Evolutionary conservation across 768 basidiomycete species (phyloP).

Genomic region (Butyriboletus loyo): DNA sequence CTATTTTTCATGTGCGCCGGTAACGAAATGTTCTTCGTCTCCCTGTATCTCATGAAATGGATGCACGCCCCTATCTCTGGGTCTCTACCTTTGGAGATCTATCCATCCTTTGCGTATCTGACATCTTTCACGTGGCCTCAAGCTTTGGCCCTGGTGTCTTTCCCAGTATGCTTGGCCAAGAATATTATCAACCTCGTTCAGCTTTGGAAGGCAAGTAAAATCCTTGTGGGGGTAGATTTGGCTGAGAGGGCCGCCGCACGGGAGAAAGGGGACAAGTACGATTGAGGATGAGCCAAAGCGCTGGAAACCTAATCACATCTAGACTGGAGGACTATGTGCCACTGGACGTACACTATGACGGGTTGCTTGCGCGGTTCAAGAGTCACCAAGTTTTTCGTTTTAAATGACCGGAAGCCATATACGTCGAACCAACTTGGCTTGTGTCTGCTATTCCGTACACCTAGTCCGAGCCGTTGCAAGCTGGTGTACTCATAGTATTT

Average conservation of each 20-base stretch:
- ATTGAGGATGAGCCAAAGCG: not conserved
- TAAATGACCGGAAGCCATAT: not conserved
- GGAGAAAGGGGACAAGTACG: conserved; percentile 25
- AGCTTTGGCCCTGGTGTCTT: conserved; percentile 57
- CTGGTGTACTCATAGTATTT: conserved; percentile 13
- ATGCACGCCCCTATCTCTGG: conserved; percentile 61
- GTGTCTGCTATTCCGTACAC: conserved; percentile 5
- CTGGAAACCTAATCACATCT: conserved; percentile 10
- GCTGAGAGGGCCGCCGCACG: conserved; percentile 75
- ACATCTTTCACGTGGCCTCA: conserved; percentile 70
- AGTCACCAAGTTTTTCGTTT: conserved; percentile 7
- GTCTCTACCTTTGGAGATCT: conserved; percentile 12
- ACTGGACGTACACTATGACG: conserved; percentile 4
- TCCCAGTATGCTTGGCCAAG: conserved; percentile 73
- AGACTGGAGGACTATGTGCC: conserved; percentile 9
- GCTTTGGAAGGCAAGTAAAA: conserved; percentile 96
- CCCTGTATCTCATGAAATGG: conserved; percentile 92
- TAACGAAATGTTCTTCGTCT: conserved; percentile 95
- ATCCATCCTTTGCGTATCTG: conserved; percentile 18
- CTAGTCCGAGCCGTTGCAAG: conserved; percentile 6
- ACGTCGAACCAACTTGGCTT: too few species aligned
- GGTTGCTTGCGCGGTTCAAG: conserved; percentile 9
- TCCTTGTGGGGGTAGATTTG: conserved; percentile 89
- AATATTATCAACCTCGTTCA: conserved; percentile 95
- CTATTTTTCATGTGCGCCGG: conserved; percentile 92